Base-by-base conservation (phyloP, 139 green algal species). In the Klebsormidium nitens region DNA sequence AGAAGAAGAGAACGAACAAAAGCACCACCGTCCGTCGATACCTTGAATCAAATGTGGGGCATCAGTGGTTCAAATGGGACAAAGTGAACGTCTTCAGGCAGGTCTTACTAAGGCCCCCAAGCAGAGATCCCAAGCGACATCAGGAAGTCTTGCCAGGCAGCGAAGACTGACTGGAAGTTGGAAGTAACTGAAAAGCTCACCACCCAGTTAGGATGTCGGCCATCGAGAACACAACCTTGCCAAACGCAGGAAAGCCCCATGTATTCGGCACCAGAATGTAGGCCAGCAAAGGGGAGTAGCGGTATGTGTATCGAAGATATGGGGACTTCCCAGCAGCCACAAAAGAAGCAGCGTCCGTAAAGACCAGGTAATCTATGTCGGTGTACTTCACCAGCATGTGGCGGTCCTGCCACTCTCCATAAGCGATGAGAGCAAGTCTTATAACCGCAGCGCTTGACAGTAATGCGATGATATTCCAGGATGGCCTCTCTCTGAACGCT, bases 281-380 rank as follows among this genome's bases (percentile, higher is more conserved):
- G 0, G 93, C 93, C 2, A 98, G 75, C n/a, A 98, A 72, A 0
- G 93, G 93, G 23, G 82, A 88, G 82, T 98, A 98, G 3, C 93
- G 76, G 63, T 91, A 94, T 1, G 69, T 76, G n/a, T 42, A 38
- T n/a, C 69, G 59, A 23, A 40, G 26, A 1, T 40, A 76, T 1
- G 87, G 84, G 6, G 84, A 89, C 32, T 50, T 42, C 1, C 83
- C 83, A 29, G 67, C 23, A 0, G 75, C 39, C 0, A 92, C 74
- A 35, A 77, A 81, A 0, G 58, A 34, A 0, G 87, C 83, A 14
- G 83, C 89, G 70, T 90, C 86, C n/a, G 65, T 87, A 69, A 83
- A 84, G 6, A 93, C 88, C 8, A 71, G 44, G 60, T 96, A 96
- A 71, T 96, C 91, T 8, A 96, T 89, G 61, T 96, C 91, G 0